Base-by-base conservation (phyloP, 495 filamentous ascomycete species). In the Diplogelasinospora grovesii region DNA sequence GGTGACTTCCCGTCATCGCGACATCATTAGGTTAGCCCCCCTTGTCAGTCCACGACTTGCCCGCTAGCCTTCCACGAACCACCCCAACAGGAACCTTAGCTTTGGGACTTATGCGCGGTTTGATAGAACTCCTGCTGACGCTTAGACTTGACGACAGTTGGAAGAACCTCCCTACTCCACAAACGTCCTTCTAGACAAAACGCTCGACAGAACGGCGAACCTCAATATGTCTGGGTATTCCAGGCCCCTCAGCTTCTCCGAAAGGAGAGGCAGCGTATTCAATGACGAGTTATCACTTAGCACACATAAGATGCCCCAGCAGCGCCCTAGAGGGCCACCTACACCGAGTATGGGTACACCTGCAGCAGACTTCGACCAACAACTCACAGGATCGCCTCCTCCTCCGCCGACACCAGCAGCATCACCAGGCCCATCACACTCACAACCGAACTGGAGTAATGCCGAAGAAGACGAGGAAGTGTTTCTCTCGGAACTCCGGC, bases 281-380 rank as follows among this genome's bases (percentile, higher is more conserved):
- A 61, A 45, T 48, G 65, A 70, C 23, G 69, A 73, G 26, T 46
- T 70, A 41, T 56, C 57, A 11, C 47, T 73, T 28, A 62, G 69
- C 19, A 69, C 66, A n/a, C 56, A 60, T 15, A 55, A 75, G 52
- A 63, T 74, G 49, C 48, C 66, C 2, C 71, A 71, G 31, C 61
- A 64, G 37, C 58, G 54, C 2, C 59, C 52, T 3, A 52, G 71
- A 50, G 73, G 73, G 2, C 74, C 74, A 8, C 74, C 74, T 13
- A 78, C 71, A 5, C 73, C 73, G 20, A 76, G 68, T 48, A 73
- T 76, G 70, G 72, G 60, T 42, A 78, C 71, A 4, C 74, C 74
- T 1, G 70, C 70, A 5, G 69, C 70, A 22, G 73, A 76, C 32
- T 73, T 74, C 43, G 71, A 76, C 26, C 68, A 73, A 35, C 60